These are phyloP conservation scores for Metschnikowia koreensis DNA, from an alignment of 805 yeast species.

Conservation along the genomic window DNA sequence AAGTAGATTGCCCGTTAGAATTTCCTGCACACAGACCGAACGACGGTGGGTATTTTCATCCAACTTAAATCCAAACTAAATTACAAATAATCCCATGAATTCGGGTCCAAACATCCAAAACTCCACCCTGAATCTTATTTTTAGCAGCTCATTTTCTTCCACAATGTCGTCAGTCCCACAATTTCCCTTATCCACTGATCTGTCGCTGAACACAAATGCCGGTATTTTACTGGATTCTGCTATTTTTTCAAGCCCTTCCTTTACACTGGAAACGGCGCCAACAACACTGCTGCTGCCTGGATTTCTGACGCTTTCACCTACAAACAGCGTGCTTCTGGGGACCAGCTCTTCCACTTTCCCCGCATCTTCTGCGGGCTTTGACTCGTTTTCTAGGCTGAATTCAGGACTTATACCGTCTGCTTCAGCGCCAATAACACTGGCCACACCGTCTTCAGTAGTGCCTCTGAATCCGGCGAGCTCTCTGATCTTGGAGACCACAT, in stretches of 20 bases:
- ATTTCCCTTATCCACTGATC: neutral
- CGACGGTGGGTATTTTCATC: neutral
- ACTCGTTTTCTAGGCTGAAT: neutral
- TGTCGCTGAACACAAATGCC: neutral
- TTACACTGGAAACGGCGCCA: neutral
- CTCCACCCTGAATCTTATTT: neutral
- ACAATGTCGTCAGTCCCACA: neutral
- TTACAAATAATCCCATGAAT: neutral
- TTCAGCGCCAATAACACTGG: conserved; percentile 10
- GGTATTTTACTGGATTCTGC: neutral
- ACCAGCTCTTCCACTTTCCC: conserved; percentile 6
- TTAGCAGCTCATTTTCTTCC: neutral
- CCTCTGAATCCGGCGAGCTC: neutral
- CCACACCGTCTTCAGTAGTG: neutral
- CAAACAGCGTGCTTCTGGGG: neutral
- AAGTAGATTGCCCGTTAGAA: too few species aligned
- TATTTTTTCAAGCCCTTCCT: neutral
- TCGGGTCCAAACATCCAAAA: neutral
- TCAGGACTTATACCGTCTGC: conserved; percentile 13
- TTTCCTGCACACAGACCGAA: neutral
- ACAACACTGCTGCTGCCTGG: conserved; percentile 17
- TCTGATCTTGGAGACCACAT: neutral
- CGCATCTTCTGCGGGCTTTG: neutral
- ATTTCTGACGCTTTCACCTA: conserved; percentile 21
- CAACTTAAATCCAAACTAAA: neutral